Conservation (phyloP, 148 eudicot species). For the Fagopyrum esculentum region DNA sequence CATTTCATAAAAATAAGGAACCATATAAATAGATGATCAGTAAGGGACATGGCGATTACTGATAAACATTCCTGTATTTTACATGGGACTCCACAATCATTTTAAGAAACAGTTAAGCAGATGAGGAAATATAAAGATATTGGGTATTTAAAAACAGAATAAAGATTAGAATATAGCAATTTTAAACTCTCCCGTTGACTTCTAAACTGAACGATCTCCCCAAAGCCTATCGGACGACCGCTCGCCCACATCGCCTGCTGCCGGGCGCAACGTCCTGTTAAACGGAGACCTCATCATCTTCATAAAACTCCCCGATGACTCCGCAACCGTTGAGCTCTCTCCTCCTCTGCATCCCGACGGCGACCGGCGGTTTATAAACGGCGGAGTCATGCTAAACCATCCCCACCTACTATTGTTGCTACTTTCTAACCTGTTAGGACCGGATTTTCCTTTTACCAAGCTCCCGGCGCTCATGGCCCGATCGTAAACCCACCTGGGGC, state of each 20-base stretch:
- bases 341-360: background rate
- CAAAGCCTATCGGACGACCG: constrained; percentile 13
- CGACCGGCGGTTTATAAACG: background rate
- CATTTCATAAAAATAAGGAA: no score
- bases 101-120: background rate
- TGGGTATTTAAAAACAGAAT: background rate
- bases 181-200: background rate
- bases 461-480: constrained; percentile 3
- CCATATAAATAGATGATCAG: background rate
- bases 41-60: background rate
- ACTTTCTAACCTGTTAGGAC: background rate
- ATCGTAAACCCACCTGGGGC: background rate
- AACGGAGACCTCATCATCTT: constrained; percentile 1
- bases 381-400: constrained; percentile 5
- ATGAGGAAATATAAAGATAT: background rate
- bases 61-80: background rate
- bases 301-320: background rate
- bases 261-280: background rate
- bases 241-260: background rate
- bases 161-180: background rate
- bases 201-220: constrained; percentile 3
- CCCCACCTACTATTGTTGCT: background rate
- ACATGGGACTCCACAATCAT: background rate
- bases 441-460: constrained; percentile 1
- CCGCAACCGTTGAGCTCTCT: background rate